Percentiles rank a stretch among this genome's conserved stretches.
These are phyloP conservation scores for Cladosporium sp. DNA, from an alignment of 2,329 filamentous ascomycete genomes.

Conservation along the genomic window DNA sequence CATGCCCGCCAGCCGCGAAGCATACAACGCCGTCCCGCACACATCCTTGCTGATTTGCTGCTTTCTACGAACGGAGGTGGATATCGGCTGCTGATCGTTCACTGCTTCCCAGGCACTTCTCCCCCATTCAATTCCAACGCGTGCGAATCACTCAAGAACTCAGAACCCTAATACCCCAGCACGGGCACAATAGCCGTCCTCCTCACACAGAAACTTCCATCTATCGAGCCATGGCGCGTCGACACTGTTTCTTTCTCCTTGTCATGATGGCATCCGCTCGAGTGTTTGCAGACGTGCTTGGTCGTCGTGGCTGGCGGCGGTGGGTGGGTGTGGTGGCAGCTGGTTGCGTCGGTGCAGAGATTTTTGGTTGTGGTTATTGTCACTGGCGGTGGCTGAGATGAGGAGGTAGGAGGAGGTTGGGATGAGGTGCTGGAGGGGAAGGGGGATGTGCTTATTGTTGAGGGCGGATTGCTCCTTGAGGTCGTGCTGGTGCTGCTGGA, in stretches of 20 bases:
- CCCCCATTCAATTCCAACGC: too few relatives aligned
- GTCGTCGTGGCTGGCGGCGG: background rate
- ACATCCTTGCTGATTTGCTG: too few relatives aligned
- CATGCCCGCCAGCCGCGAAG: too few relatives aligned
- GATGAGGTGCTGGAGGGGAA: background rate
- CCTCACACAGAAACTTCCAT: background rate
- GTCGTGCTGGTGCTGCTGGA: background rate
- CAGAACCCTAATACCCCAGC: too few relatives aligned
- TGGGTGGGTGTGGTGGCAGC: background rate
- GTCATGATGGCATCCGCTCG: background rate
- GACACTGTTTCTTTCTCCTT: background rate
- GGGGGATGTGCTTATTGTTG: background rate
- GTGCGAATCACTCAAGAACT: too few relatives aligned
- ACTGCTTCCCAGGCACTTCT: too few relatives aligned
- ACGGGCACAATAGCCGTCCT: background rate
- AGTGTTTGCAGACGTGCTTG: background rate
- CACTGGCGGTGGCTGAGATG: background rate
- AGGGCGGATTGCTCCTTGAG: too few relatives aligned
- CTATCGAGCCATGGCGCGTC: slow-evolving; percentile 1
- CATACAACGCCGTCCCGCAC: too few relatives aligned
- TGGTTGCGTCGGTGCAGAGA: background rate
- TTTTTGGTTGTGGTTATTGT: background rate
- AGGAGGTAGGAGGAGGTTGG: background rate
- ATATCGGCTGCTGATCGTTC: too few relatives aligned
- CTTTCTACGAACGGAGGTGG: too few relatives aligned